Conservation (phyloP, 2,329 filamentous ascomycete species). For the Aureobasidium lini region DNA sequence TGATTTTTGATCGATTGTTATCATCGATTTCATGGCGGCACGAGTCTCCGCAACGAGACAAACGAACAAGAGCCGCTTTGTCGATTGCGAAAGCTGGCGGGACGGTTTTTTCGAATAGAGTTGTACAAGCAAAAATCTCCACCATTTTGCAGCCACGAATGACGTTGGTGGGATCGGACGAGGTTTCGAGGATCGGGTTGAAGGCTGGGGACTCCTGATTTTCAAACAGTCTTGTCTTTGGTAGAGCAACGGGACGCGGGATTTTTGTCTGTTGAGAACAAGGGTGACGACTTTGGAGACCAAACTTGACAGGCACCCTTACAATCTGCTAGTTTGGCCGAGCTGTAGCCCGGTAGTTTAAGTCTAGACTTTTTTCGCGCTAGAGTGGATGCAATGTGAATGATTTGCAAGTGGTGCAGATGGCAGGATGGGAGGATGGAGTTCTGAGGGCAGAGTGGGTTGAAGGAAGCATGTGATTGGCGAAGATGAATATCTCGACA, state of each 20-base stretch:
- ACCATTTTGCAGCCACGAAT: constrained; percentile 1
- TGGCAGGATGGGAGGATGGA: background rate
- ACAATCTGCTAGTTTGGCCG: constrained; percentile 11
- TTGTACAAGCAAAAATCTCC: constrained; percentile 12
- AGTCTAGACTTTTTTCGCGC: constrained; percentile 10
- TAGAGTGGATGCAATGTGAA: background rate
- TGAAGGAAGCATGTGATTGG: constrained; percentile 7
- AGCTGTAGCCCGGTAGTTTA: background rate
- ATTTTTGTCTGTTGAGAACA: background rate
- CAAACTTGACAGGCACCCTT: constrained; percentile 12
- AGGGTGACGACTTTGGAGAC: background rate
- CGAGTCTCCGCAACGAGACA: background rate
- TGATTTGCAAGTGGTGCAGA: constrained; percentile 7
- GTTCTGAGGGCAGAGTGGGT: background rate
- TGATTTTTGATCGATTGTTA: background rate
- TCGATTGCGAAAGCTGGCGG: background rate
- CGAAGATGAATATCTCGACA: background rate
- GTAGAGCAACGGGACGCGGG: constrained; percentile 8
- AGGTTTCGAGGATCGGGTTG: background rate
- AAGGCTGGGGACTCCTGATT: constrained; percentile 6
- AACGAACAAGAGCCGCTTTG: background rate
- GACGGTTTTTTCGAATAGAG: background rate
- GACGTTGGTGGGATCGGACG: background rate
- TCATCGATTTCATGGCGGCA: background rate
- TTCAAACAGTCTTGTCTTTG: background rate